Evolutionary conservation across 805 yeast species (phyloP), one percentile per base, ranked within the genome.

Genomic region (Wickerhamiella dianesei): DNA sequence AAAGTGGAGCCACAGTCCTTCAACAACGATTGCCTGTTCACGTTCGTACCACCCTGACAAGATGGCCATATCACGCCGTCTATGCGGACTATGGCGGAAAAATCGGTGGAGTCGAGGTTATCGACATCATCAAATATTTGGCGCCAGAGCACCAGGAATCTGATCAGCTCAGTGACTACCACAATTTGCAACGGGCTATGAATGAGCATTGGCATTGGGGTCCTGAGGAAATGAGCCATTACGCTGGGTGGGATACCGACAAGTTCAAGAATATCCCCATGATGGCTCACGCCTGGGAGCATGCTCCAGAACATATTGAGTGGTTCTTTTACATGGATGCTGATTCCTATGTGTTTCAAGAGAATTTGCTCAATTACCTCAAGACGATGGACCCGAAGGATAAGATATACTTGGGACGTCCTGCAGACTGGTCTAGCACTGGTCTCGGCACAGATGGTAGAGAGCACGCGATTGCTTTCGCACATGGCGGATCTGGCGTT

Each of bases 401-500:
- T 22, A 50, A 53, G 19, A 44, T 52, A 21, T 66, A 64, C 47
- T 48, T 63, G 29, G 70, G 69, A 1, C 6, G 20, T 5, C 41
- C 41, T 17, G 41, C 41, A 12, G 14, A 21, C 14, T 14, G 14
- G 41, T 6, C 20, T 39, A 39, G 60, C 53, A 44, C 43, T 53
- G 49, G 63, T 59, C 8, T 8, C 8, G 16, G 44, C 54, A 3
- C 56, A 52, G 5, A 59, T n/a, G 19, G 19, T n/a, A 6, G 19
- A 56, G 35, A 37, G 29, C 40, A 54, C 48, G 54, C 46, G 40
- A 47, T 49, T 21, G 37, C 49, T 32, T 66, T 64, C 50, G 68
- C 66, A 12, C 67, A 65, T 47, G 70, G 70, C 16, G 70, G 68
- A 5, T 53, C 64, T 1, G 69, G 67, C 9, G 60, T 64, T 3